These are phyloP conservation scores for Corylus americana DNA, from an alignment of 306 rosid genomes.

Conservation along the genomic window DNA sequence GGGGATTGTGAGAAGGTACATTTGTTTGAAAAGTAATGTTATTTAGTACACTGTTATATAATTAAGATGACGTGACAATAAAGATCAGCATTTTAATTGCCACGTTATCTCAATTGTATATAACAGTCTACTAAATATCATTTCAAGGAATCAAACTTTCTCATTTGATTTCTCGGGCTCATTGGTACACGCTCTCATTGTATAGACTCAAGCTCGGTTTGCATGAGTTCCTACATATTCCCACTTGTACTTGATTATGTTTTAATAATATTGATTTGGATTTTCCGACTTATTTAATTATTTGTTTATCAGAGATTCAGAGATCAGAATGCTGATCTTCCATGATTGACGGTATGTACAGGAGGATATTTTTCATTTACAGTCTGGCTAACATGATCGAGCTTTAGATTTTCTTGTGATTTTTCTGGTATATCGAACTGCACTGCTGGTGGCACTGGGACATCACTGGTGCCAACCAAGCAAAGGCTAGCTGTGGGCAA, in stretches of 20 bases:
- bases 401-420: not conserved
- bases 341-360: slow-evolving; percentile 30
- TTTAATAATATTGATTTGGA: not conserved
- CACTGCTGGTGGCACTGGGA: not conserved
- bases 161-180: not conserved
- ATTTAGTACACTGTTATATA: no score
- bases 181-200: not conserved
- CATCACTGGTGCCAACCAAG: not conserved
- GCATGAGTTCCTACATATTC: not conserved
- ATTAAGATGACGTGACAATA: no score
- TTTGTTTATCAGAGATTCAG: not conserved
- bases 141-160: not conserved
- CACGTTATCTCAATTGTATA: no score
- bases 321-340: not conserved
- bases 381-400: slow-evolving; percentile 34
- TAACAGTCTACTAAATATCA: no score
- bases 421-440: not conserved
- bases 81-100: no score
- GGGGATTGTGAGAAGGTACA: not conserved
- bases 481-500: not conserved
- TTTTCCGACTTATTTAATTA: not conserved
- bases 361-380: slow-evolving; percentile 41
- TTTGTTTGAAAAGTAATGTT: not conserved
- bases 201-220: not conserved
- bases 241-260: not conserved